Percentiles rank a stretch among this genome's conserved stretches.
phyloP scores from a whole-genome alignment of 2,329 filamentous ascomycete species.

The Ustulina deusta region DNA sequence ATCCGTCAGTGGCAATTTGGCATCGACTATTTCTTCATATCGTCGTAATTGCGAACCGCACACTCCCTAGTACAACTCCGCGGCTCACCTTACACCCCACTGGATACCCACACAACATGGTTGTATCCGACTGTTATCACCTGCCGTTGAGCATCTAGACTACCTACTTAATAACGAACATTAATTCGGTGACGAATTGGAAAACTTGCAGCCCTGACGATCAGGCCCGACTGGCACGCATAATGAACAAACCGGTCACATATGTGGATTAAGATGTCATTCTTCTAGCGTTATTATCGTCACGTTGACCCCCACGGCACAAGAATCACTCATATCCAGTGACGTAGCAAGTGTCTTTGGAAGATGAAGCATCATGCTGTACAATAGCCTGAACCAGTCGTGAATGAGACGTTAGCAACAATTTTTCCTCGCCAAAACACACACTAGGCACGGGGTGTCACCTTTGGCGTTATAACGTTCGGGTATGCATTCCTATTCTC shows the following conservation, averaged over 20 bases:
- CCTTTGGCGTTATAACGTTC: slow-evolving; percentile 10
- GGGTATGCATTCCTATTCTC: slow-evolving; percentile 20
- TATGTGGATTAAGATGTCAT: slow-evolving; percentile 28
- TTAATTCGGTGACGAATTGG: slow-evolving; percentile 35
- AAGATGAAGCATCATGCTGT: slow-evolving; percentile 12
- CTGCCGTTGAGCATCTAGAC: slow-evolving; percentile 35
- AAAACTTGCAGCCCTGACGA: slow-evolving; percentile 39
- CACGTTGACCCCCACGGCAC: slow-evolving; percentile 27
- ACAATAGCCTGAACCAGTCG: slow-evolving; percentile 25
- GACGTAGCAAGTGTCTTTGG: slow-evolving; percentile 28
- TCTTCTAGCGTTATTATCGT: slow-evolving; percentile 12
- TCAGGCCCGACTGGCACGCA: slow-evolving; percentile 34
- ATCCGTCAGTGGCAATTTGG: slow-evolving; percentile 47
- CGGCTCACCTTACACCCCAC: slow-evolving; percentile 30
- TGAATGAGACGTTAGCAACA: not conserved
- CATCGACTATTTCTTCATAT: slow-evolving; percentile 43
- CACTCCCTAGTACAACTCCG: slow-evolving; percentile 28
- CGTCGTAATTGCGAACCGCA: slow-evolving; percentile 38
- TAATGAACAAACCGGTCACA: slow-evolving; percentile 24
- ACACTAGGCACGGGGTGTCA: not conserved
- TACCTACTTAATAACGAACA: slow-evolving; percentile 15
- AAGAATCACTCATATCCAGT: slow-evolving; percentile 15
- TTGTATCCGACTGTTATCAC: slow-evolving; percentile 32
- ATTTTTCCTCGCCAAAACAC: slow-evolving; percentile 1
- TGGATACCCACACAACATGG: slow-evolving; percentile 32